Base-by-base conservation (phyloP, 495 filamentous ascomycete genomes). In the Aspergillus taichungensis region DNA sequence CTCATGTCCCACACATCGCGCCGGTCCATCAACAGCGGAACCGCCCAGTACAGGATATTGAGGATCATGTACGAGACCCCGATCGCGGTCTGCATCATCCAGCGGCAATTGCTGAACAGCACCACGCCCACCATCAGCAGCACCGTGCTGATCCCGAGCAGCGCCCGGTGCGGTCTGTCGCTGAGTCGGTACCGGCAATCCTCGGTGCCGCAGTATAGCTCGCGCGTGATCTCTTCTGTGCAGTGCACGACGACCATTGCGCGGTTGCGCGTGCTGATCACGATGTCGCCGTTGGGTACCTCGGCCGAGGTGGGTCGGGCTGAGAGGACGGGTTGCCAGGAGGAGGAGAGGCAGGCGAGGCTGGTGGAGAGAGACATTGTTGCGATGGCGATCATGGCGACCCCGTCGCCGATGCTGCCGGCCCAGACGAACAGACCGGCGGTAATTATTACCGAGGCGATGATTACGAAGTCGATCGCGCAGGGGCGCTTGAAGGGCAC, bases 141-240 rank as follows among this genome's bases (percentile, higher is more conserved):
- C 28, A 80, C 66, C 34, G 78, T 82, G 14, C 75, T 78, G 13
- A 72, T 33, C 0, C 66, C 79, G 53, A 81, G 77, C 7, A 79
- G 68, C 10, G 61, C 43, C 8, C 72, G 63, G 55, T 75, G 72
- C 14, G 55, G 54, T 1, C 43, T 47, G 1, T 66, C 66, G 8
- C 57, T 57, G 18, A 46, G 42, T 8, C 78, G 66, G 43, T 79
- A 75, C 24, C 67, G 55, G 60, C 77, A 79, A 47, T 69, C 61
- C 46, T 82, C 76, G 0, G 75, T 77, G 29, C 76, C 77, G 10
- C 63, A 67, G 55, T 85, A 84, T 3, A 85, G 69, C 59, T 83
- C 77, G 9, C 81, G 69, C 8, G 79, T 75, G 7, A 84, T 71
- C 8, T 79, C 72, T 60, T 86, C 82, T 9, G 67, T 64, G 53